These are phyloP conservation scores for Phytophthora sp. DNA, from an alignment of 352 stramenopile genomes.

Conservation along the genomic window DNA sequence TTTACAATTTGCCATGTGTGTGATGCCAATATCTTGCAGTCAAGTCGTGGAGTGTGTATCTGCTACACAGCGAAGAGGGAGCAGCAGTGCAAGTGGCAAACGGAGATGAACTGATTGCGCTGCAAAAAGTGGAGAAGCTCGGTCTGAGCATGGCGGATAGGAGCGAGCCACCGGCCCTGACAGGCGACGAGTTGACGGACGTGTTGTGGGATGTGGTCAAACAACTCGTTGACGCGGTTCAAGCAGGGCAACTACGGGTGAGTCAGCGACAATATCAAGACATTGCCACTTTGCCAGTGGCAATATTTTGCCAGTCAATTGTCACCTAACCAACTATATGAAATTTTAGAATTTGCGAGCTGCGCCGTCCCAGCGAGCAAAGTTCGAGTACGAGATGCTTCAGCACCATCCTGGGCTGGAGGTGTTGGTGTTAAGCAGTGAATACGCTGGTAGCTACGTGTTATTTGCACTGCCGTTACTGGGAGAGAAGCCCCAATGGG, in stretches of 20 bases:
- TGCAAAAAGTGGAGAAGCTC: slow-evolving; percentile 29
- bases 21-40: slow-evolving; percentile 35
- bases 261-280: slow-evolving; percentile 6
- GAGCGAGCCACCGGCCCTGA: slow-evolving; percentile 19
- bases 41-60: slow-evolving; percentile 30
- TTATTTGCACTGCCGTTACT: slow-evolving; percentile 48
- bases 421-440: slow-evolving; percentile 26
- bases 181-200: slow-evolving; percentile 25
- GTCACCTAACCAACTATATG: not conserved
- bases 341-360: slow-evolving; percentile 17
- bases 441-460: slow-evolving; percentile 16
- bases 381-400: slow-evolving; percentile 57
- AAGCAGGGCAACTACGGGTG: slow-evolving; percentile 38
- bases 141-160: slow-evolving; percentile 9
- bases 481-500: slow-evolving; percentile 27
- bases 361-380: slow-evolving; percentile 26
- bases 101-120: slow-evolving; percentile 2
- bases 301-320: too few relatives aligned
- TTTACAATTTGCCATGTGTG: slow-evolving; percentile 1
- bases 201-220: slow-evolving; percentile 25
- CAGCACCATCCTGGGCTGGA: slow-evolving; percentile 46
- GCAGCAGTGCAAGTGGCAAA: slow-evolving; percentile 1
- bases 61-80: slow-evolving; percentile 21
- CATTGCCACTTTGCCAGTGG: slow-evolving; percentile 8
- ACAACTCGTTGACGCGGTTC: slow-evolving; percentile 27